These are phyloP conservation scores for Calonectria pseudoturangicola DNA, from an alignment of 2,329 filamentous ascomycete genomes.

Conservation along the genomic window DNA sequence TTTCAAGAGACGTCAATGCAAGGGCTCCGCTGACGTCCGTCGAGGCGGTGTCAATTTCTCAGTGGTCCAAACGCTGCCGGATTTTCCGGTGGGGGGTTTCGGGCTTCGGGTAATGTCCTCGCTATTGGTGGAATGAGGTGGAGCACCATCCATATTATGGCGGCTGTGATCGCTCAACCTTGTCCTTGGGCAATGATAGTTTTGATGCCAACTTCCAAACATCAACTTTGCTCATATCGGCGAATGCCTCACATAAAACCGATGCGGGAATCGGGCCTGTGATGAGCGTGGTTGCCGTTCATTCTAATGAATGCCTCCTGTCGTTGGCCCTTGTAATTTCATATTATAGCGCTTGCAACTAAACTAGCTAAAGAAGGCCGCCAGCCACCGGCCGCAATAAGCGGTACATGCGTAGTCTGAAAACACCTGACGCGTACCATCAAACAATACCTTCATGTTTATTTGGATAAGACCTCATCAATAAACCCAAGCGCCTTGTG, in stretches of 20 bases:
- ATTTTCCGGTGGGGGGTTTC: background rate
- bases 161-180: background rate
- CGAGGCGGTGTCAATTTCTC: constrained; percentile 7
- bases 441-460: no score
- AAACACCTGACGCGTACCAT: background rate
- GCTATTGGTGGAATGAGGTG: constrained; percentile 12
- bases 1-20: background rate
- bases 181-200: background rate
- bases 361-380: background rate
- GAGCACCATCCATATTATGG: background rate
- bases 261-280: background rate
- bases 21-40: background rate
- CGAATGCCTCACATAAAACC: background rate
- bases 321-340: background rate
- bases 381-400: background rate
- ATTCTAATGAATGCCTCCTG: background rate
- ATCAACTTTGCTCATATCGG: background rate
- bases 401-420: background rate
- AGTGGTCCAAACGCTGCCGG: background rate
- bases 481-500: constrained; percentile 31
- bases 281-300: background rate
- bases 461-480: background rate
- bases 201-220: background rate
- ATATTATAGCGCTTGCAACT: background rate
- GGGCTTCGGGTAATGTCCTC: constrained; percentile 6